Evolutionary conservation across 2,329 filamentous ascomycete species (phyloP), one percentile per base, ranked within the genome.

Genomic region (Xylariales sp.): DNA sequence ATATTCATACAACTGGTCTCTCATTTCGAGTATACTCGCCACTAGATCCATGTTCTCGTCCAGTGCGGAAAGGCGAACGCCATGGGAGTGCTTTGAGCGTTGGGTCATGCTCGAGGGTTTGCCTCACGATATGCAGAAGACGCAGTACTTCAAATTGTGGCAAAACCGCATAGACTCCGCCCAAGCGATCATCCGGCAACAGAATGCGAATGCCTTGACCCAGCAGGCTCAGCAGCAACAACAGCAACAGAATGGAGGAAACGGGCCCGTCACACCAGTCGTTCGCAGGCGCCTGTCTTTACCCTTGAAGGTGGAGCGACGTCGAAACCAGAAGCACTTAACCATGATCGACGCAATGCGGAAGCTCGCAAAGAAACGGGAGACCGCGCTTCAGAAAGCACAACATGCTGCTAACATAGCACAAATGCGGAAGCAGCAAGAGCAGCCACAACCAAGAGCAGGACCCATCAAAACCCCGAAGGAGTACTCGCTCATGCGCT

Each of bases 51-150:
- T 82, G 11, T 94, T 88, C 56, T 76, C 81, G n/a, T 91, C 90
- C 15, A 88, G 88, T 2, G 82, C 88, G 9, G 91, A 97, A 59
- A 78, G 93, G 47, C 80, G 93, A 35, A 97, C 91, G 3, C 89
- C 91, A 0, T 98, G 93, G 93, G 93, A 98, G 66, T 98, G 93
- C 59, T 98, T 98, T 54, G 93, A 98, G 64, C 80, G 93, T 31
- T 98, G 91, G 91, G 86, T 96, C 41, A 83, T 86, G 51, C 70
- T 97, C 10, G 93, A 97, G 65, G 89, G 90, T 1, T 71, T 96
- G 27, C 91, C 93, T 4, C 80, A 84, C 9, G 93, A 98, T 50
- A 94, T 97, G 84, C 83, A 86, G 14, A 95, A 95, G 66, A 95
- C 88, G 1, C 85, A 90, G 32, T 98, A 97, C 60, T 98, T 97